Conservation (phyloP, 306 rosid species). For the Rubus parviflorus region DNA sequence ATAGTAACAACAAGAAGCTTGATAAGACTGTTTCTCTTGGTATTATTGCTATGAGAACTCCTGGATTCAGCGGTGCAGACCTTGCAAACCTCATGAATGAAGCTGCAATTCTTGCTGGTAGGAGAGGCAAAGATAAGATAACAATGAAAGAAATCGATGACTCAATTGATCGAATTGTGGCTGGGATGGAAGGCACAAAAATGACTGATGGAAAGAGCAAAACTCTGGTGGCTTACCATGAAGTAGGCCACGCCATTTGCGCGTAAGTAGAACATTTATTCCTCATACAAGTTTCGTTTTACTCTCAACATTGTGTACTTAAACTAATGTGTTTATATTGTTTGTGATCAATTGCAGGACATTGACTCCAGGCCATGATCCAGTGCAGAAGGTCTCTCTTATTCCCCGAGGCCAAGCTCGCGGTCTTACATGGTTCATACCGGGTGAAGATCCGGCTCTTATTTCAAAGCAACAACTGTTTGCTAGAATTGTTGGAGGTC, state of each 20-base stretch:
- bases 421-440: constrained; percentile 75
- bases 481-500: constrained; percentile 74
- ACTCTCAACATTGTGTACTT: not conserved
- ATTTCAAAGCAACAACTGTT: constrained; percentile 62
- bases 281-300: not conserved
- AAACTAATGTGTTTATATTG: not conserved
- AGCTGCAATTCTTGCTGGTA: constrained; percentile 82
- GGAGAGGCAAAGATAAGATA: constrained; percentile 58
- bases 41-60: constrained; percentile 67
- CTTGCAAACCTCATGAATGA: constrained; percentile 80
- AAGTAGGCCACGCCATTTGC: constrained; percentile 80
- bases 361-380: constrained; percentile 66
- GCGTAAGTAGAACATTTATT: constrained; percentile 55
- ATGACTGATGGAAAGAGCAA: constrained; percentile 81
- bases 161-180: constrained; percentile 74
- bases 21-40: constrained; percentile 53
- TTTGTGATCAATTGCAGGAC: constrained; percentile 40
- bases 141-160: constrained; percentile 60
- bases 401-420: constrained; percentile 75
- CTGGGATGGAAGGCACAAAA: constrained; percentile 83
- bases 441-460: constrained; percentile 64
- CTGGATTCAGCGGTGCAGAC: constrained; percentile 78
- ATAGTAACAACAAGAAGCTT: constrained; percentile 69
- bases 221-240: constrained; percentile 76
- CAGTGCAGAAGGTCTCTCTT: constrained; percentile 71